Evolutionary conservation across 192 early-diverging fungal genomes (phyloP).

Genomic region (Kickxella alabastrina): DNA sequence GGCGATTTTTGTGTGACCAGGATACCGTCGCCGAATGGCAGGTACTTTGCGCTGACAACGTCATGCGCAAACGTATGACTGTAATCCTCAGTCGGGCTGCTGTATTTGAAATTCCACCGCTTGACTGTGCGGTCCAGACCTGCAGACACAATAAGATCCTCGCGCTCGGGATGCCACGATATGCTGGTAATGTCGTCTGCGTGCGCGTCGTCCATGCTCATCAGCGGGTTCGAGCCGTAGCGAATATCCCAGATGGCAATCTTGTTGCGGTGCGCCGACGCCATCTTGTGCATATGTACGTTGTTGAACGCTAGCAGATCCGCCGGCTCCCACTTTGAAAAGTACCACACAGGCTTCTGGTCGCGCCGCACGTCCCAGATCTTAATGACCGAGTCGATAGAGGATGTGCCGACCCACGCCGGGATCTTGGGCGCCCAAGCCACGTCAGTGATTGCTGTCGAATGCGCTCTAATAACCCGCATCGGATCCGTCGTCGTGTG

Average conservation of each 20-base stretch:
- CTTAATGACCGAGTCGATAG: slow-evolving; percentile 44
- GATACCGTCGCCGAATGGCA: slow-evolving; percentile 38
- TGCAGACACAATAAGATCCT: slow-evolving; percentile 24
- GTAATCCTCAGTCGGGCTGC: slow-evolving; percentile 16
- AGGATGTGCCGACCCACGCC: slow-evolving; percentile 41
- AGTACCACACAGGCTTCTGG: slow-evolving; percentile 48
- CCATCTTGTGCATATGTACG: slow-evolving; percentile 32
- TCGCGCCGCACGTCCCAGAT: slow-evolving; percentile 47
- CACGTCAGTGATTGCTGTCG: slow-evolving; percentile 44
- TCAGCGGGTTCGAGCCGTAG: slow-evolving; percentile 30
- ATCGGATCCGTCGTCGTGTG: slow-evolving; percentile 25
- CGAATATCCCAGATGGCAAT: slow-evolving; percentile 49
- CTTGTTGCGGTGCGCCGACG: slow-evolving; percentile 36
- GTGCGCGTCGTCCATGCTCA: slow-evolving; percentile 37
- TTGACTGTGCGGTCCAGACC: slow-evolving; percentile 37
- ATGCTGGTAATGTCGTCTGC: slow-evolving; percentile 37
- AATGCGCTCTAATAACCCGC: slow-evolving; percentile 31
- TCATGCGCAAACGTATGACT: slow-evolving; percentile 18
- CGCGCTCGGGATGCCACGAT: slow-evolving; percentile 29
- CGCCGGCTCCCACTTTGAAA: slow-evolving; percentile 42
- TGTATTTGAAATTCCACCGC: slow-evolving; percentile 18
- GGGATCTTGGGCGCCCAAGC: slow-evolving; percentile 40
- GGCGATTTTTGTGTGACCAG: slow-evolving; percentile 24
- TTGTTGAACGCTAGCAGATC: slow-evolving; percentile 38
- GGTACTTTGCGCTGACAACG: slow-evolving; percentile 26